phyloP scores from a whole-genome alignment of 1,284 basidiomycete species.

The Hemileia vastatrix region DNA sequence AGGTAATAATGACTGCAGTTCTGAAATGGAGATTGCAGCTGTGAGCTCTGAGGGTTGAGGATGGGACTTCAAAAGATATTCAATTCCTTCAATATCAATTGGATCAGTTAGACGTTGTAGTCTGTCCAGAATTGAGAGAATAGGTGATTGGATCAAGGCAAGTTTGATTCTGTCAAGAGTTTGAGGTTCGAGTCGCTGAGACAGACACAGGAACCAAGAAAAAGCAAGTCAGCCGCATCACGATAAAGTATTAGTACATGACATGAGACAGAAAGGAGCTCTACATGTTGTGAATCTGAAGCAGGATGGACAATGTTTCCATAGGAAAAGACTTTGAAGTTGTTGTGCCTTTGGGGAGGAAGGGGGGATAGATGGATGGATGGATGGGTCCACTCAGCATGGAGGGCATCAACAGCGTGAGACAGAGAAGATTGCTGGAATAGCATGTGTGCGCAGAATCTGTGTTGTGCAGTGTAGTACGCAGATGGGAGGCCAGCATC shows the following conservation, averaged over 20 bases:
- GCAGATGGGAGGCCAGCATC: not conserved
- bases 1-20: too few relatives aligned
- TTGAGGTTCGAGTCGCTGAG: not conserved
- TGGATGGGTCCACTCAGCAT: constrained; percentile 4
- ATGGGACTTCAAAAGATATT: not conserved
- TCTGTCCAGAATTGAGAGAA: not conserved
- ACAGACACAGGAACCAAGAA: not conserved
- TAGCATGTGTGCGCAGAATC: constrained; percentile 12
- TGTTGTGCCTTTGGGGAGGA: constrained; percentile 4
- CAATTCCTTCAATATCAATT: constrained; percentile 14
- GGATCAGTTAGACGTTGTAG: constrained; percentile 4
- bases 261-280: too few relatives aligned
- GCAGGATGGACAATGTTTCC: constrained; percentile 1
- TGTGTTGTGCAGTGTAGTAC: constrained; percentile 2
- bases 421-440: not conserved
- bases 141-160: not conserved
- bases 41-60: too few relatives aligned
- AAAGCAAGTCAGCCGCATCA: not conserved
- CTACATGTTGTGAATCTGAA: too few relatives aligned
- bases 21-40: too few relatives aligned
- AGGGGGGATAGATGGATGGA: not conserved
- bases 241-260: not conserved
- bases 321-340: constrained; percentile 8
- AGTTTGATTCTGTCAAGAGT: constrained; percentile 5
- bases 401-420: not conserved